Evolutionary conservation across 139 green algal species (phyloP).

Genomic region (Chlorella sp.): DNA sequence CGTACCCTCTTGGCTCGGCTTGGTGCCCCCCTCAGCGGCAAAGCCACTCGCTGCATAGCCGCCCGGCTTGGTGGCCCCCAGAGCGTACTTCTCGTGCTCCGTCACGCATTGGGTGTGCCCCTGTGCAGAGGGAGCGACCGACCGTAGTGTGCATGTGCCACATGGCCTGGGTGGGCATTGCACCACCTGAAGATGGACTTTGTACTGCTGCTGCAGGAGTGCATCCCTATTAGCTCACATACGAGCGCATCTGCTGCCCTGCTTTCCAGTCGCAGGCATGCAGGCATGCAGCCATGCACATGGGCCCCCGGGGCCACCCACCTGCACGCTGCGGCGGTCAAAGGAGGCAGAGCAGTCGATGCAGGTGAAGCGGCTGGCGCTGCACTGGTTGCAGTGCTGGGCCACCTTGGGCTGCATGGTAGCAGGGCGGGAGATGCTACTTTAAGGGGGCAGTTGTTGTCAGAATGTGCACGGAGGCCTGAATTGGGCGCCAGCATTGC

Average conservation of each 20-base stretch:
- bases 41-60: conserved; percentile 81
- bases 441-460: not conserved
- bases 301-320: not conserved
- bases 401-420: conserved; percentile 80
- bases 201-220: no score
- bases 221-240: no score
- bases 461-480: no score
- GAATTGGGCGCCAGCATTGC: no score
- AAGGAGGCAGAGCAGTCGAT: conserved; percentile 89
- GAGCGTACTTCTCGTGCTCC: conserved; percentile 94
- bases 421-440: not conserved
- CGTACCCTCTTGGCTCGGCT: conserved; percentile 8
- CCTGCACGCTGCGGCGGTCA: conserved; percentile 68
- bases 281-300: not conserved
- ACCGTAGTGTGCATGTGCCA: no score
- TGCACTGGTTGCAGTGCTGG: conserved; percentile 72
- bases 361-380: conserved; percentile 78
- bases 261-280: not conserved
- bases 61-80: conserved; percentile 91
- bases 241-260: no score
- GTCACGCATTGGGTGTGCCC: conserved; percentile 87
- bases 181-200: no score
- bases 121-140: conserved; percentile 39
- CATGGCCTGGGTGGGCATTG: no score
- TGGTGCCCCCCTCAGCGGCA: conserved; percentile 24